Conservation (phyloP, 1,284 basidiomycete genomes). For the Acaromyces ingoldii region DNA sequence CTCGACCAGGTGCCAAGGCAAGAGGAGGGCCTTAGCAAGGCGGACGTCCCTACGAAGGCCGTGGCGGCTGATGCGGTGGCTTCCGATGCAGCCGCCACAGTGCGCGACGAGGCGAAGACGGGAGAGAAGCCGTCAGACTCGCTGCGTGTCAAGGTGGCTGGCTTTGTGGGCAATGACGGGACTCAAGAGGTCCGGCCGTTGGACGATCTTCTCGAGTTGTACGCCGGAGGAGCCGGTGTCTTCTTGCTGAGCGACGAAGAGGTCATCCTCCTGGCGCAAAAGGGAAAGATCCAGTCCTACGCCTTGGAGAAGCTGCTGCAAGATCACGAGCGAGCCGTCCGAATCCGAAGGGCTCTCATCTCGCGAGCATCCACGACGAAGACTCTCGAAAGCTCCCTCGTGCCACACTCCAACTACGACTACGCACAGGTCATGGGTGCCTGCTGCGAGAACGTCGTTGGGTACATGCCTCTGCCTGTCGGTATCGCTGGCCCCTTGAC, state of each 20-base stretch:
- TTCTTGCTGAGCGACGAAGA: slow-evolving; percentile 81
- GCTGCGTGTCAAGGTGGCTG: slow-evolving; percentile 22
- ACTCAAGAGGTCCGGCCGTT: slow-evolving; percentile 53
- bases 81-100: slow-evolving; percentile 17
- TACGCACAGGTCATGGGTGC: slow-evolving; percentile 92
- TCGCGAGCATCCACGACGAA: slow-evolving; percentile 81
- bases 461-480: slow-evolving; percentile 91
- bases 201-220: slow-evolving; percentile 79
- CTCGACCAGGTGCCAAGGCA: too few species aligned
- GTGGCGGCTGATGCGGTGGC: slow-evolving; percentile 23
- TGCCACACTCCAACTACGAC: slow-evolving; percentile 84
- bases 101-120: slow-evolving; percentile 14
- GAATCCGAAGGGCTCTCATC: slow-evolving; percentile 79
- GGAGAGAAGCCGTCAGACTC: slow-evolving; percentile 20
- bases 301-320: slow-evolving; percentile 88
- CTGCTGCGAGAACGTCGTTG: slow-evolving; percentile 98
- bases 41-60: slow-evolving; percentile 3
- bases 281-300: slow-evolving; percentile 88
- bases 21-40: too few species aligned
- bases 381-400: slow-evolving; percentile 74
- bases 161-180: slow-evolving; percentile 25
- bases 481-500: slow-evolving; percentile 94
- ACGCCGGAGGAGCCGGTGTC: slow-evolving; percentile 66
- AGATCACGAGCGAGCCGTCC: slow-evolving; percentile 79
- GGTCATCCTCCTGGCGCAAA: slow-evolving; percentile 79